Base-by-base conservation (phyloP, 2,329 filamentous ascomycete genomes). In the Aspergillus quadrilineatus region DNA sequence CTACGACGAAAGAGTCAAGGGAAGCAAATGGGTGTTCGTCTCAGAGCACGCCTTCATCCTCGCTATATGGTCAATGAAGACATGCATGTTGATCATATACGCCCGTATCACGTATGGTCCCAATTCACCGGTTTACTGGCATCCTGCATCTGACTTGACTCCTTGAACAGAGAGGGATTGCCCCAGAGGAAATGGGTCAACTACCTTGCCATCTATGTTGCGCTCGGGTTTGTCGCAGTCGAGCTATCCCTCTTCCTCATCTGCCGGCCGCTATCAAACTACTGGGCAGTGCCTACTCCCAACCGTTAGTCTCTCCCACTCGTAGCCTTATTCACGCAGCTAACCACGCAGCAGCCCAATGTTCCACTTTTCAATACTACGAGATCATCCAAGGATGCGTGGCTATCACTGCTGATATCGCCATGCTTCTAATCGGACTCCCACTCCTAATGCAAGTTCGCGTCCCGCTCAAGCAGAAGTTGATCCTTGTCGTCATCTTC, bases 21-120 rank as follows among this genome's bases (percentile, higher is more conserved):
- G 85, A 9, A 85, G 82, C 45, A 87, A 87, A 75, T 80, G 84
- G 74, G 84, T 86, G 0, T 75, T 86, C 37, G 79, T 85, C 7
- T 81, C 83, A 2, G 85, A 88, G 61, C 77, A 86, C 69, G 79
- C 81, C 64, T 87, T 89, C 73, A 74, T 86, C 15, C 74, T 84
- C n/a, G 68, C 70, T 4, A 67, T 76, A 32, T 85, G 81, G 80
- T 67, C 76, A 14, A 73, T 81, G 60, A 85, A 84, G 60, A 70
- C 76, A 26, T 82, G 80, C 63, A 75, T 84, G 66, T 68, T 83
- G 61, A 71, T 81, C 39, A 80, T 84, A 64, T 82, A 82, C 66
- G 69, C 72, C 32, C 77, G 79, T 39, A 77, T 82, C 70, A 82
- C 79, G 69, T 77, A 69, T 46, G 68, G 6, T 60, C 7, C 15